Percentiles rank a stretch among this genome's conserved stretches.
Conservation (phyloP, 2,329 filamentous ascomycete genomes). For the Cercospora janseana region DNA sequence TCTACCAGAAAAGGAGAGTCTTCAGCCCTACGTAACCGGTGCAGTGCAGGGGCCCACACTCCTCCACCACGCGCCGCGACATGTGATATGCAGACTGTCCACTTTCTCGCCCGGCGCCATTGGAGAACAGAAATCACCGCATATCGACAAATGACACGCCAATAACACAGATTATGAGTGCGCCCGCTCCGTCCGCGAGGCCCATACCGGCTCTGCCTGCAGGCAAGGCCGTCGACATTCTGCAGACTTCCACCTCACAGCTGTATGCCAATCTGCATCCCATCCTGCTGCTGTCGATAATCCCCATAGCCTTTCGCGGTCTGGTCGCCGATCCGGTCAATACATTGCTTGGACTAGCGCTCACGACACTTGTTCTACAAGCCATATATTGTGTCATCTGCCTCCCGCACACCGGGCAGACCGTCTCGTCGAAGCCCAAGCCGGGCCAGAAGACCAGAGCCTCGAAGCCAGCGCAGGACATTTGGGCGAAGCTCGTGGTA, state of each 20-base stretch:
- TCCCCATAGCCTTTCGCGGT: constrained; percentile 61
- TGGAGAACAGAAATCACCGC: background rate
- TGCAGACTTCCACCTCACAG: constrained; percentile 30
- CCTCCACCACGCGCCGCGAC: too few species aligned
- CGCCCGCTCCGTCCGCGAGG: background rate
- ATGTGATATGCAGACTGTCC: too few species aligned
- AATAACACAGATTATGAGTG: background rate
- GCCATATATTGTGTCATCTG: constrained; percentile 57
- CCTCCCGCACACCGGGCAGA: constrained; percentile 53
- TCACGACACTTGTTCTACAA: constrained; percentile 65
- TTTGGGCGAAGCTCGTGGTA: constrained; percentile 46
- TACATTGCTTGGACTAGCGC: constrained; percentile 60
- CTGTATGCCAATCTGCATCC: constrained; percentile 66
- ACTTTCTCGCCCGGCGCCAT: background rate
- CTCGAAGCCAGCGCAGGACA: constrained; percentile 54
- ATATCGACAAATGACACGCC: background rate
- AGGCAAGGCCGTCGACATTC: constrained; percentile 35
- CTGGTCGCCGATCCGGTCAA: constrained; percentile 69
- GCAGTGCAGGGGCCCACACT: constrained; percentile 4
- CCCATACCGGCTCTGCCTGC: constrained; percentile 5
- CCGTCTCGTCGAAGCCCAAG: constrained; percentile 42
- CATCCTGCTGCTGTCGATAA: constrained; percentile 62
- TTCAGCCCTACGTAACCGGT: constrained; percentile 1
- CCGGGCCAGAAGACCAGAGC: constrained; percentile 45
- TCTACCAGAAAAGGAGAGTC: constrained; percentile 4